A percentile compares a stretch with the other conserved stretches of the same genome.
Conservation (phyloP, 768 basidiomycete species). For the Nidula microcarpa region DNA sequence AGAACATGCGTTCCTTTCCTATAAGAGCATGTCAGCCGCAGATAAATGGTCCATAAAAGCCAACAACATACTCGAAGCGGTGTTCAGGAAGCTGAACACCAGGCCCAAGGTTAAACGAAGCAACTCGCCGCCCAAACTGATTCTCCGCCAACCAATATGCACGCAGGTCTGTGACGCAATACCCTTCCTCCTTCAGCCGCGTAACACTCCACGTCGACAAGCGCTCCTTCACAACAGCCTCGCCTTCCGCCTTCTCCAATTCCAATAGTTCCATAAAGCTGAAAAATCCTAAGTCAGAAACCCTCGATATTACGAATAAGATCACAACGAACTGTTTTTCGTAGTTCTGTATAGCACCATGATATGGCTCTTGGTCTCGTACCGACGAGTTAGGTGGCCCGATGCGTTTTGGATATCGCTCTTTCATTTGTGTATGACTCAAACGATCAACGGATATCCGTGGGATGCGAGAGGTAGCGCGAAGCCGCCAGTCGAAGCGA, state of each 20-base stretch:
- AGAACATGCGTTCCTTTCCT: constrained; percentile 74
- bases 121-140: constrained; percentile 63
- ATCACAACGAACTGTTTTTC: constrained; percentile 41
- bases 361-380: constrained; percentile 35
- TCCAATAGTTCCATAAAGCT: constrained; percentile 48
- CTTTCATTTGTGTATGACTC: constrained; percentile 6
- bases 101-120: constrained; percentile 62
- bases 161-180: constrained; percentile 59
- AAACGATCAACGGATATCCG: neutral
- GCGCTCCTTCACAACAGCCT: constrained; percentile 56
- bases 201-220: constrained; percentile 64
- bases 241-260: constrained; percentile 64
- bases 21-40: constrained; percentile 2
- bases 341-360: constrained; percentile 52
- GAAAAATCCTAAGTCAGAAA: neutral
- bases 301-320: neutral
- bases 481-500: constrained; percentile 62
- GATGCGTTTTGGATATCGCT: constrained; percentile 31
- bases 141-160: constrained; percentile 70
- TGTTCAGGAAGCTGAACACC: constrained; percentile 62
- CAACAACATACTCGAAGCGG: constrained; percentile 66
- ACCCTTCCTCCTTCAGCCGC: constrained; percentile 65
- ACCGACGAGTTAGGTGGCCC: constrained; percentile 28
- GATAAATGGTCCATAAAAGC: neutral
- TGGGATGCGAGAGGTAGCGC: constrained; percentile 42